Evolutionary conservation across 2,329 filamentous ascomycete genomes (phyloP), one percentile per base, ranked within the genome.

Genomic region (Colletotrichum agaves): DNA sequence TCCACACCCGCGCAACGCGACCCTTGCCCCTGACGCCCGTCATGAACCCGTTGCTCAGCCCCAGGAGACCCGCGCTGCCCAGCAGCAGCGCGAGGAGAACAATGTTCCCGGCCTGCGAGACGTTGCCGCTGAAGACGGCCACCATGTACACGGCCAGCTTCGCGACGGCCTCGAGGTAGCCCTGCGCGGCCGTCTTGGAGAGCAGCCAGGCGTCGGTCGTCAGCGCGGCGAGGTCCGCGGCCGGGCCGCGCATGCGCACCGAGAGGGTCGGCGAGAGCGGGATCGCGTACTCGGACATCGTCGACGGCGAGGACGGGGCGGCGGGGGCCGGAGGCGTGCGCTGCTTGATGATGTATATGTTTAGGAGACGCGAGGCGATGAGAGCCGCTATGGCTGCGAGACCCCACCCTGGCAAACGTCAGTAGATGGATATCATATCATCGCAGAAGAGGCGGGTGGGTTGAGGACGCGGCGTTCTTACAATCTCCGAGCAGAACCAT

Each of bases 131-230:
- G 19, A 89, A 75, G 2, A 84, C 82, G 5, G 85, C 87, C 47
- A 85, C 84, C 3, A 88, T 72, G 72, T 88, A 90, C 4, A 90
- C 87, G 63, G 87, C 78, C 52, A 90, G 71, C 70, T 87, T 89
- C 10, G 87, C 83, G 0, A 78, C 73, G 0, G 85, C 85, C 68
- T 85, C 83, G 59, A 87, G 75, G 71, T 84, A 86, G 33, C 83
- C 80, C 70, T 90, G 84, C 2, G 82, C 52, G 27, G 79, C 75
- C 0, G 84, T 87, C 74, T 85, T 83, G 43, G 82, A 78, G 11
- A 82, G 79, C 50, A 91, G 75, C 88, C 87, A 90, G 31, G 81
- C 73, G 3, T 85, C 83, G 3, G 85, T 83, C 1, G 87, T 90
- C 44, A 90, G 81, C 33, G 87, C 87, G 63, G 87, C 86, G 6